A percentile compares a stretch with the other conserved stretches of the same genome.
These are phyloP conservation scores for Backusella liffmaniae DNA, from an alignment of 192 early-diverging fungal genomes.

Conservation along the genomic window DNA sequence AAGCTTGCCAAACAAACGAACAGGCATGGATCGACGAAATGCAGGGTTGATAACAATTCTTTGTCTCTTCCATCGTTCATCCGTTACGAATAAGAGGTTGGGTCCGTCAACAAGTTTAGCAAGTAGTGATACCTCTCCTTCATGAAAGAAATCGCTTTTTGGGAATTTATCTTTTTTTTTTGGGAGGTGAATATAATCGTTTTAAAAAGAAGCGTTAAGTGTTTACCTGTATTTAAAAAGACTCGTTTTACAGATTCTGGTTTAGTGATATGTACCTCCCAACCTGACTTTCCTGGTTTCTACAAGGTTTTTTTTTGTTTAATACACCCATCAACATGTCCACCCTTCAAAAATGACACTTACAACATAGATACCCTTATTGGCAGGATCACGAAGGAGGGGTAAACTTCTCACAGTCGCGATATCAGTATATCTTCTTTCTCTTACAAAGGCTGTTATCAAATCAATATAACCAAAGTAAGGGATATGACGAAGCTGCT, in stretches of 20 bases:
- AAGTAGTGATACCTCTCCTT: not conserved
- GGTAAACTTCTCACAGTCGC: not conserved
- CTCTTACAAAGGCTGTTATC: not conserved
- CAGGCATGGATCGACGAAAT: conserved; percentile 31
- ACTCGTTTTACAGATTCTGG: not conserved
- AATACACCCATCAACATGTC: no score
- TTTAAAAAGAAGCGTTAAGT: not conserved
- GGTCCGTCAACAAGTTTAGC: not conserved
- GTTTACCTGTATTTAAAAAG: not conserved
- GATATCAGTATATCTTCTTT: not conserved
- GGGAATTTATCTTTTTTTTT: not conserved
- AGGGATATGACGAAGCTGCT: not conserved
- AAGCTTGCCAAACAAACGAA: conserved; percentile 26
- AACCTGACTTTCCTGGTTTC: not conserved
- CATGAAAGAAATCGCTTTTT: not conserved
- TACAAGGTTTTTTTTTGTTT: not conserved
- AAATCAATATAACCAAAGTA: not conserved
- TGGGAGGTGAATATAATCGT: not conserved
- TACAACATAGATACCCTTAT: not conserved
- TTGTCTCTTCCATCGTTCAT: not conserved
- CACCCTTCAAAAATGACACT: not conserved
- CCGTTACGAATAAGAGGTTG: not conserved
- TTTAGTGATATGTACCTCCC: not conserved
- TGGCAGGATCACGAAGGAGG: not conserved
- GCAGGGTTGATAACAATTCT: conserved; percentile 29